phyloP scores from a whole-genome alignment of 345 rosid species.

The Eucalyptus microcorys region DNA sequence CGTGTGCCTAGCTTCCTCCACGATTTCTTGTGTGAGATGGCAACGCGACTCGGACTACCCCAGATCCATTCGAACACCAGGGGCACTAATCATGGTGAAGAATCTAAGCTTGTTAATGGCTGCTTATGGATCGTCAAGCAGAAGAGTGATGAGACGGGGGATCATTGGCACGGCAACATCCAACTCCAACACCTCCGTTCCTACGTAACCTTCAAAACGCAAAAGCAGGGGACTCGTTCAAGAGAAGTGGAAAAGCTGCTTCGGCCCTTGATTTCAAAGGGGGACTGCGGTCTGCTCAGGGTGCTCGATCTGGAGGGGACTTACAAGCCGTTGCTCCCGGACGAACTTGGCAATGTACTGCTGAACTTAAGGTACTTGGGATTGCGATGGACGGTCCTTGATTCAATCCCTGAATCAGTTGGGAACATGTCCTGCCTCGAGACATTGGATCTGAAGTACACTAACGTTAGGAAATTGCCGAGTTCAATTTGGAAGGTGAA shows the following conservation, averaged over 20 bases:
- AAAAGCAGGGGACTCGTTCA: background rate
- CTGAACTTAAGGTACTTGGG: background rate
- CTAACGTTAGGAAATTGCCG: conserved; percentile 4
- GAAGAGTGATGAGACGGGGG: background rate
- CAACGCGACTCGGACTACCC: background rate
- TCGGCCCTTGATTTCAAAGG: background rate
- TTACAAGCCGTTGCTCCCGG: conserved; percentile 2
- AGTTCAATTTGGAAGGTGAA: conserved; percentile 5
- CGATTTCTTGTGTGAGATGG: background rate
- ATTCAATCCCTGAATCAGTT: conserved; percentile 3
- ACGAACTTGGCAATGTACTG: background rate
- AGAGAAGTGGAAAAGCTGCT: background rate
- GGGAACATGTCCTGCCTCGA: conserved; percentile 4
- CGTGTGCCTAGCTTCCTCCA: background rate
- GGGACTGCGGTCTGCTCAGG: background rate
- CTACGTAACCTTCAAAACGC: background rate
- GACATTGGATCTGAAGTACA: conserved; percentile 25
- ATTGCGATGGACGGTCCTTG: conserved; percentile 9
- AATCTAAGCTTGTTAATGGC: background rate
- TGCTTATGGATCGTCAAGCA: background rate
- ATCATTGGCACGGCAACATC: rapidly evolving
- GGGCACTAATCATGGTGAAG: background rate
- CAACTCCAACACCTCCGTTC: background rate
- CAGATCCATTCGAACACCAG: background rate
- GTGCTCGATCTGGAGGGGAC: conserved; percentile 16